phyloP scores from a whole-genome alignment of 2,329 filamentous ascomycete genomes.

The Fusarium annulatum region DNA sequence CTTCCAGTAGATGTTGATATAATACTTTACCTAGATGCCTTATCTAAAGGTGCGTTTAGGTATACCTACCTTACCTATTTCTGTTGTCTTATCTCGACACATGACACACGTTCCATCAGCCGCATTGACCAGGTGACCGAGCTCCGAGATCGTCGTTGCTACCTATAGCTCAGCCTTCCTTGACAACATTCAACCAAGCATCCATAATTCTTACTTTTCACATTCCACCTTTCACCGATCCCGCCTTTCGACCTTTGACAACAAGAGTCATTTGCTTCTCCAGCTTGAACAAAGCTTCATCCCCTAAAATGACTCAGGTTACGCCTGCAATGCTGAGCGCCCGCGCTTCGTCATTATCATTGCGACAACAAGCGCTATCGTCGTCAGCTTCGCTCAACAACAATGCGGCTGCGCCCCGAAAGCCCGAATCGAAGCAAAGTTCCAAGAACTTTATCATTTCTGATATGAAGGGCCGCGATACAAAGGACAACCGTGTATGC shows the following conservation, averaged over 20 bases:
- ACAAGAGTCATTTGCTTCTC: background rate
- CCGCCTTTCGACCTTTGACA: background rate
- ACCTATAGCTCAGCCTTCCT: constrained; percentile 14
- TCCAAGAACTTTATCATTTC: constrained; percentile 61
- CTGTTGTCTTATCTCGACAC: background rate
- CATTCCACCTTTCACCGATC: constrained; percentile 1
- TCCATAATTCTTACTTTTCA: background rate
- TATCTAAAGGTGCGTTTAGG: background rate
- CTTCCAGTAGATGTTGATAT: background rate
- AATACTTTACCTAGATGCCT: background rate
- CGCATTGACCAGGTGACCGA: constrained; percentile 34
- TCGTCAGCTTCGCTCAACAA: constrained; percentile 41
- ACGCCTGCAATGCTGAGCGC: constrained; percentile 58
- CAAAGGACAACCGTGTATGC: constrained; percentile 52
- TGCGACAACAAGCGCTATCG: constrained; percentile 54
- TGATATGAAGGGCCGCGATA: constrained; percentile 53
- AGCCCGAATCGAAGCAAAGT: constrained; percentile 14
- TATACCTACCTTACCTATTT: background rate
- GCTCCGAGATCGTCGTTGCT: constrained; percentile 27
- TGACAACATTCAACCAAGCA: constrained; percentile 16
- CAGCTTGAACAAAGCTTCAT: constrained; percentile 20
- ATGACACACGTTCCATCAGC: background rate
- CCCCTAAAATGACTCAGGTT: constrained; percentile 56
- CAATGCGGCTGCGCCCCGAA: constrained; percentile 44
- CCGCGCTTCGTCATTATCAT: constrained; percentile 58